Evolutionary conservation across 2,329 filamentous ascomycete genomes (phyloP).

Genomic region (Fusarium napiforme): DNA sequence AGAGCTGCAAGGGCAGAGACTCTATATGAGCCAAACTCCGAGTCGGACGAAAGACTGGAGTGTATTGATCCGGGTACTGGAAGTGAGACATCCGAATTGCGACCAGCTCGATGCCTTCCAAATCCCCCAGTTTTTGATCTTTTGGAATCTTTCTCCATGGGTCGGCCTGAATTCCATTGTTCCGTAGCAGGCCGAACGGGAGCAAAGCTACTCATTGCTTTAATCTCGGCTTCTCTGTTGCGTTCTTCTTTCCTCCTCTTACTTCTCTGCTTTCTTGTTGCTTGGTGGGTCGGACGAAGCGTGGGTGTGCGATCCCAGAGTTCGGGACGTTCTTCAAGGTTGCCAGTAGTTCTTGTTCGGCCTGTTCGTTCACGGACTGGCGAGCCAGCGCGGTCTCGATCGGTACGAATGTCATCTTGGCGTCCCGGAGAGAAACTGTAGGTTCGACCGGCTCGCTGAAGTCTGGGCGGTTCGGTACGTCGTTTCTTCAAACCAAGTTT

Average conservation of each 20-base stretch:
- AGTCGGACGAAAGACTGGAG: conserved; percentile 79
- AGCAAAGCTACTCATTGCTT: conserved; percentile 79
- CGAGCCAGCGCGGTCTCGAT: conserved; percentile 33
- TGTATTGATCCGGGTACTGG: conserved; percentile 78
- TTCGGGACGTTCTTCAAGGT: conserved; percentile 20
- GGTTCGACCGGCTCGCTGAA: conserved; percentile 59
- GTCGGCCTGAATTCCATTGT: conserved; percentile 68
- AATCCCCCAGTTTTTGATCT: conserved; percentile 67
- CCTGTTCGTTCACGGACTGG: conserved; percentile 39
- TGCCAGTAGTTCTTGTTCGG: conserved; percentile 20
- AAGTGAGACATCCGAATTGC: conserved; percentile 78
- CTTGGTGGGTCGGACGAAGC: conserved; percentile 70
- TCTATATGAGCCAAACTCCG: conserved; percentile 79
- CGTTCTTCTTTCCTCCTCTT: conserved; percentile 81
- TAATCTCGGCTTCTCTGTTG: conserved; percentile 87
- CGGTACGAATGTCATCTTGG: conserved; percentile 63
- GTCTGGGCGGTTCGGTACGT: conserved; percentile 59
- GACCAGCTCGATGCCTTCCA: conserved; percentile 66
- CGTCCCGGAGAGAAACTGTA: conserved; percentile 73
- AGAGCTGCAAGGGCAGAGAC: conserved; percentile 84
- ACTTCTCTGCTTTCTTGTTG: conserved; percentile 74
- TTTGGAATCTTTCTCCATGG: conserved; percentile 71
- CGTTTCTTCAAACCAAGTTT: conserved; percentile 53
- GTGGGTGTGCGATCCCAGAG: conserved; percentile 57
- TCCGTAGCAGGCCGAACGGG: conserved; percentile 72